Evolutionary conservation across 441 rosid species (phyloP).

Genomic region (Pelargonium fulgidum): DNA sequence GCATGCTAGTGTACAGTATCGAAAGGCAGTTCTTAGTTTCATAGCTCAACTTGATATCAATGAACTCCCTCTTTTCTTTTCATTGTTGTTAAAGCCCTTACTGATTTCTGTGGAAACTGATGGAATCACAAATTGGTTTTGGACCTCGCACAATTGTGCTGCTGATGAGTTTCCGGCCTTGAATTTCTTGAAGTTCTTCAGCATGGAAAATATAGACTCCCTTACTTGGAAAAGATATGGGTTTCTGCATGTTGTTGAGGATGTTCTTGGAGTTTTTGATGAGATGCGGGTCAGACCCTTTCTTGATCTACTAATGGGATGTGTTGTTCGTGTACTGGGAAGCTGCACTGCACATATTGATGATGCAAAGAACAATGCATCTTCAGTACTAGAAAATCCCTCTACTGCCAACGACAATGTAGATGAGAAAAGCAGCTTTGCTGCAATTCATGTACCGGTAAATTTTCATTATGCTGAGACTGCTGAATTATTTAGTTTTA

Average conservation of each 20-base stretch:
- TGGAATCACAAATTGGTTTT: conserved; percentile 32
- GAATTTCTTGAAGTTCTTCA: conserved; percentile 48
- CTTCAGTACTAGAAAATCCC: conserved; percentile 25
- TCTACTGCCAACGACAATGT: conserved; percentile 23
- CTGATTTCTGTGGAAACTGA: conserved; percentile 42
- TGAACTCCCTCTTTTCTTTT: conserved; percentile 75
- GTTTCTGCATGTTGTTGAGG: conserved; percentile 82
- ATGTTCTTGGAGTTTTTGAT: conserved; percentile 73
- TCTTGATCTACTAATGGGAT: conserved; percentile 76
- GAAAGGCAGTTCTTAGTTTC: conserved; percentile 84
- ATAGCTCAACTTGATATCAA: conserved; percentile 63
- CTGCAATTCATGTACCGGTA: conserved; percentile 41
- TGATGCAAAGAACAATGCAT: conserved; percentile 31
- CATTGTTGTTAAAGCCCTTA: conserved; percentile 72
- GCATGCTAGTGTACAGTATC: conserved; percentile 72
- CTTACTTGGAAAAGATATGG: conserved; percentile 70
- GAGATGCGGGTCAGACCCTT: conserved; percentile 64
- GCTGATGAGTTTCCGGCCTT: conserved; percentile 39
- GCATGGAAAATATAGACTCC: conserved; percentile 45
- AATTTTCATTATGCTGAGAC: conserved; percentile 12
- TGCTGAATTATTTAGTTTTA: conserved; percentile 6
- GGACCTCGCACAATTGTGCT: conserved; percentile 38
- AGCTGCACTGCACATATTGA: conserved; percentile 47
- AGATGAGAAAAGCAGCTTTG: conserved; percentile 29
- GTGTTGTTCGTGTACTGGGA: conserved; percentile 64